Evolutionary conservation across 345 rosid species (phyloP).

Genomic region (Murraya koenigii): DNA sequence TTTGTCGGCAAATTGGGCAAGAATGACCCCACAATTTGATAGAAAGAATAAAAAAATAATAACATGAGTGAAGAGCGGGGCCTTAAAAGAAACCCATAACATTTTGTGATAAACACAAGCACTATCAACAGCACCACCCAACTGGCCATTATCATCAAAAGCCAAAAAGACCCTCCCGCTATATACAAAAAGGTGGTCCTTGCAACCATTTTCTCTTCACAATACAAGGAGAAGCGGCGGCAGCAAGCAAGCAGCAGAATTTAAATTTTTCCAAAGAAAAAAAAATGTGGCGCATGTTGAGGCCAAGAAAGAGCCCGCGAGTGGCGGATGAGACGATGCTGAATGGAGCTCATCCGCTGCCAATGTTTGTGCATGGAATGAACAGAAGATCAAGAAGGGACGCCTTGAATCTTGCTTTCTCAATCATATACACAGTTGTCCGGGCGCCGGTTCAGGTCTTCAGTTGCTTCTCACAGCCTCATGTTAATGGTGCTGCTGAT

Average conservation of each 20-base stretch:
- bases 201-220: neutral
- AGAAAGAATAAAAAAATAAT: neutral
- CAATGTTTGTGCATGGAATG: conserved; percentile 11
- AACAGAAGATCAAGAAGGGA: conserved; percentile 1
- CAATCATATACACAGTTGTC: conserved; percentile 36
- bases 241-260: no score
- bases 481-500: conserved; percentile 50
- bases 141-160: conserved; percentile 29
- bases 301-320: conserved; percentile 48
- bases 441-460: conserved; percentile 51
- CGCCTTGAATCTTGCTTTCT: conserved; percentile 32
- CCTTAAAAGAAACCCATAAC: conserved; percentile 29
- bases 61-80: conserved; percentile 7
- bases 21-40: conserved; percentile 37
- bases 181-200: neutral
- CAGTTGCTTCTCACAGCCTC: conserved; percentile 74
- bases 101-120: conserved; percentile 35
- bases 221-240: no score
- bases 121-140: conserved; percentile 42
- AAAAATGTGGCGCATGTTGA: neutral
- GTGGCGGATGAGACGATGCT: conserved; percentile 73
- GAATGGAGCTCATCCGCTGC: conserved; percentile 23
- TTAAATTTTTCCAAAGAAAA: no score
- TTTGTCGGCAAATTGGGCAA: conserved; percentile 42
- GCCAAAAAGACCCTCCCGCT: neutral